phyloP scores from a whole-genome alignment of 2,329 filamentous ascomycete species.

The Fusarium secorum region DNA sequence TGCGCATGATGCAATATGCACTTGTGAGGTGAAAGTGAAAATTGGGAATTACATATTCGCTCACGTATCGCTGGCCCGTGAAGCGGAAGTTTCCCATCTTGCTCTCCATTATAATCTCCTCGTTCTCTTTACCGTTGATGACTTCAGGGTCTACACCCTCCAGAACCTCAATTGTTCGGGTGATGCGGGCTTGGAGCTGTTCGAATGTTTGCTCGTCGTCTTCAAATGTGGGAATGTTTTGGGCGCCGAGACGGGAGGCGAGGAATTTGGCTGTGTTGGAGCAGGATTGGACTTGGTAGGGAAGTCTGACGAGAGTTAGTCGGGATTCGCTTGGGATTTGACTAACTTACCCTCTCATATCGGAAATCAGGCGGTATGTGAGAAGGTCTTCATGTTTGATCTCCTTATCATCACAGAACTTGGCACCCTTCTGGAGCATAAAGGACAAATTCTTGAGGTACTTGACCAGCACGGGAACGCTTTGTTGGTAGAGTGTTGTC shows the following conservation, averaged over 20 bases:
- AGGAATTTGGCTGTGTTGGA: conserved; percentile 39
- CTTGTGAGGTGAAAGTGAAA: conserved; percentile 67
- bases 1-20: conserved; percentile 64
- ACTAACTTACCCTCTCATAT: conserved; percentile 30
- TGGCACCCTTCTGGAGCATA: conserved; percentile 35
- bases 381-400: conserved; percentile 34
- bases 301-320: conserved; percentile 11
- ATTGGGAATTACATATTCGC: conserved; percentile 60
- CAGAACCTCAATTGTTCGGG: conserved; percentile 41
- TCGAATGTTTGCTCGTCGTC: conserved; percentile 44
- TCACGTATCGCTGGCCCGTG: conserved; percentile 52
- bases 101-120: conserved; percentile 38
- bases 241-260: conserved; percentile 27
- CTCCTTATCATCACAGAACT: conserved; percentile 29
- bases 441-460: conserved; percentile 39
- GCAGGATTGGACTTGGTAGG: conserved; percentile 39
- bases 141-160: conserved; percentile 39
- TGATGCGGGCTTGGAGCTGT: conserved; percentile 43
- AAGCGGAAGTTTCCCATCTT: conserved; percentile 40
- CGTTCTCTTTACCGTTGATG: conserved; percentile 36
- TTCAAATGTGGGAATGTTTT: conserved; percentile 25
- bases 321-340: accelerated
- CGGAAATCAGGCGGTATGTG: conserved; percentile 29
- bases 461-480: conserved; percentile 42
- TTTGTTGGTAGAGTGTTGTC: conserved; percentile 38